Conservation (phyloP, 208 protist genomes). For the Leishmania martiniquensis region DNA sequence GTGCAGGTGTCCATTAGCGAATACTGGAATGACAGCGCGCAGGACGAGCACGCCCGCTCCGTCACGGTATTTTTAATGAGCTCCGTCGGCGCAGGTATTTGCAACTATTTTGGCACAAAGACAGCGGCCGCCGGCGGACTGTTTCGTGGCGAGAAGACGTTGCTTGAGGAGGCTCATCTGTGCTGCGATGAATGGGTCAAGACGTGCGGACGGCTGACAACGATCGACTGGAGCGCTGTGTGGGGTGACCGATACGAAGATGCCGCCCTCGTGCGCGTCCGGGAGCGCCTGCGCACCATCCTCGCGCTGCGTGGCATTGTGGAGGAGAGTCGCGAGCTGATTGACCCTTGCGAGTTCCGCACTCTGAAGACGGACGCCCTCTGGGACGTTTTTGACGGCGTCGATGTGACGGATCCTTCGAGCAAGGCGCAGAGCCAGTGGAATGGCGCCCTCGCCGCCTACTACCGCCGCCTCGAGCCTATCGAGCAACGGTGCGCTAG, state of each 20-base stretch:
- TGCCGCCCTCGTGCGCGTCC: conserved; percentile 47
- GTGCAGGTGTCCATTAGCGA: conserved; percentile 76
- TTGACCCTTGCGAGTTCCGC: conserved; percentile 53
- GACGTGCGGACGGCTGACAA: conserved; percentile 72
- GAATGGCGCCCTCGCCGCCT: conserved; percentile 61
- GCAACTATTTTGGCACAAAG: conserved; percentile 64
- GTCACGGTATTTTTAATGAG: conserved; percentile 82
- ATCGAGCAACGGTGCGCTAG: conserved; percentile 84
- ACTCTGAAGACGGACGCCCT: conserved; percentile 65
- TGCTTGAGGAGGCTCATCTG: conserved; percentile 64
- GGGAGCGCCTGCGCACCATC: conserved; percentile 57
- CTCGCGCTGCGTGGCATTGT: conserved; percentile 64
- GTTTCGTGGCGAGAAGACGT: conserved; percentile 55
- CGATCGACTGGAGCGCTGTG: conserved; percentile 78
- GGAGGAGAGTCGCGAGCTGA: conserved; percentile 75
- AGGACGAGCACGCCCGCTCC: conserved; percentile 73
- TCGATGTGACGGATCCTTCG: conserved; percentile 74
- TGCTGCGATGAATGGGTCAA: conserved; percentile 82
- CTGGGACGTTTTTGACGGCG: conserved; percentile 77
- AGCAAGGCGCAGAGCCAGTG: conserved; percentile 65
- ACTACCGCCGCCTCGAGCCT: conserved; percentile 84
- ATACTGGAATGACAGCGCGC: conserved; percentile 85
- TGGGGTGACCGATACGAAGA: conserved; percentile 73
- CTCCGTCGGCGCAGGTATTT: conserved; percentile 71
- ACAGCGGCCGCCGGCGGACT: conserved; percentile 44